Evolutionary conservation across 176 grass and related monocot species (phyloP).

Genomic region (Raddia distichophylla): DNA sequence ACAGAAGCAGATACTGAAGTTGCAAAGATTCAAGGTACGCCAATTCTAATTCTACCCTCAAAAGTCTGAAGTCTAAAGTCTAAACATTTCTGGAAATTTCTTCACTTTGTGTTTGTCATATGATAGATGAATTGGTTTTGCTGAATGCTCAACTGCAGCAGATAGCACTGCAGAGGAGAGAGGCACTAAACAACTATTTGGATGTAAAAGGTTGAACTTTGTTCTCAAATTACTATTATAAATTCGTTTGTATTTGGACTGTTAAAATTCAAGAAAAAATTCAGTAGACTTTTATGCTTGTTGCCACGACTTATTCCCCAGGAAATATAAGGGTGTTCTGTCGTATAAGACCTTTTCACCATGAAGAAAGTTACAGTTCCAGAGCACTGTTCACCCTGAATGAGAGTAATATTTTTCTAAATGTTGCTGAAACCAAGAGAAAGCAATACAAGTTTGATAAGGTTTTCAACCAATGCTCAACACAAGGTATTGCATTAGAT

Average conservation of each 20-base stretch:
- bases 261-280: constrained; percentile 12
- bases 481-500: constrained; percentile 73
- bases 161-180: constrained; percentile 66
- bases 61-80: constrained; percentile 4
- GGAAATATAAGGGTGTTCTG: constrained; percentile 96
- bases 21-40: constrained; percentile 76
- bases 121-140: constrained; percentile 72
- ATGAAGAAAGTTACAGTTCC: constrained; percentile 51
- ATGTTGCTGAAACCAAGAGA: constrained; percentile 71
- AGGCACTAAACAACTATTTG: constrained; percentile 79
- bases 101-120: constrained; percentile 25
- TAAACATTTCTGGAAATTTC: constrained; percentile 14
- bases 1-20: constrained; percentile 51
- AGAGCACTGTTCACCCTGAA: constrained; percentile 60
- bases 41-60: constrained; percentile 23
- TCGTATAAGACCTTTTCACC: constrained; percentile 72
- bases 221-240: constrained; percentile 10
- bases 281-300: constrained; percentile 21
- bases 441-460: constrained; percentile 98
- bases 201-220: constrained; percentile 89
- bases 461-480: constrained; percentile 76
- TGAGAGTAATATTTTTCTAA: constrained; percentile 70
- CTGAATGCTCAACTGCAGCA: constrained; percentile 61
- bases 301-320: constrained; percentile 44
- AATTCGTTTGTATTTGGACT: neutral